Evolutionary conservation across 2,329 filamentous ascomycete genomes (phyloP).

Genomic region (Fusarium sp.): DNA sequence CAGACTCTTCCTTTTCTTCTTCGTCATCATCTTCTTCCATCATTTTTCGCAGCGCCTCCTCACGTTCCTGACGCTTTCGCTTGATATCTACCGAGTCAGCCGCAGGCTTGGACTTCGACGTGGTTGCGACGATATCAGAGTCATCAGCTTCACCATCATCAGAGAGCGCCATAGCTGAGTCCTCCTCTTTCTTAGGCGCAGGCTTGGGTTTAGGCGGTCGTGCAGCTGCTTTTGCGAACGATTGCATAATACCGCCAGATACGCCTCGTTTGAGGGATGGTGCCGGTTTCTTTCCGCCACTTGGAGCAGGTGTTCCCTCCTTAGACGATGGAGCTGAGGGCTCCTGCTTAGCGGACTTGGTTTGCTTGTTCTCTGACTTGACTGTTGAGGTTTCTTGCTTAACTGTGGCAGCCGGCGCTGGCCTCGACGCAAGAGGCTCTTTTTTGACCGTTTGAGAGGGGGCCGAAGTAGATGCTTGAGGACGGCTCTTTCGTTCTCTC

Average conservation of each 20-base stretch:
- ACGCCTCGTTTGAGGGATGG: conserved; percentile 65
- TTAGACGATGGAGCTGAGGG: conserved; percentile 37
- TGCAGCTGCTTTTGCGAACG: conserved; percentile 74
- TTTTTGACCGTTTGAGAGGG: conserved; percentile 39
- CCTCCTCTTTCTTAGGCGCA: conserved; percentile 49
- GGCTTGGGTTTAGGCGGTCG: conserved; percentile 62
- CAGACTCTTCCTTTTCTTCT: conserved; percentile 63
- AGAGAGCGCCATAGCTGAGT: conserved; percentile 48
- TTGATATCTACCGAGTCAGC: conserved; percentile 41
- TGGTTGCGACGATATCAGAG: conserved; percentile 46
- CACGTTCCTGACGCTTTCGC: conserved; percentile 50
- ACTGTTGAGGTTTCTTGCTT: conserved; percentile 30
- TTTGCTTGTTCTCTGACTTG: conserved; percentile 12
- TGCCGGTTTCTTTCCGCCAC: conserved; percentile 48
- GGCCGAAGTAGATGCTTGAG: conserved; percentile 41
- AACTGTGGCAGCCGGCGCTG: conserved; percentile 38
- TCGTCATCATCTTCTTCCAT: conserved; percentile 70
- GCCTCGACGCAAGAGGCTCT: conserved; percentile 23
- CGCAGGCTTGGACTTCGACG: conserved; percentile 34
- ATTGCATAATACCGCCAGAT: conserved; percentile 76
- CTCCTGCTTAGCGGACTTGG: conserved; percentile 48
- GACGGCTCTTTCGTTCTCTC: conserved; percentile 56
- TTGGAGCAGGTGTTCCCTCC: conserved; percentile 42
- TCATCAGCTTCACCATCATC: conserved; percentile 57
- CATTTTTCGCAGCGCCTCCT: conserved; percentile 55